phyloP scores from a whole-genome alignment of 129 eudicot genomes.

The Cynara cardunculus region DNA sequence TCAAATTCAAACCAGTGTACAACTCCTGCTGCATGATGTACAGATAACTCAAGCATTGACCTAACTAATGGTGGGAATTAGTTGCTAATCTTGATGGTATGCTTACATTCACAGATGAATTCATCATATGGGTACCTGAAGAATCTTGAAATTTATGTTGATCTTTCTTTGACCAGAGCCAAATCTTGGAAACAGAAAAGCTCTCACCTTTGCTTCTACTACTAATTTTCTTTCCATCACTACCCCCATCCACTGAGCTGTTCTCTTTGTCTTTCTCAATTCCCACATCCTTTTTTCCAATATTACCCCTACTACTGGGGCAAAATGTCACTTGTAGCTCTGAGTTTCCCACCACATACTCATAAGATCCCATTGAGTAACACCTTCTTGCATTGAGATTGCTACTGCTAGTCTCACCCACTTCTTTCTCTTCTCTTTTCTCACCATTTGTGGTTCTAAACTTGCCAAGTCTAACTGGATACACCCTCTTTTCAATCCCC shows the following conservation, averaged over 20 bases:
- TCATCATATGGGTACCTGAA: slow-evolving; percentile 34
- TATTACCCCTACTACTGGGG: slow-evolving; percentile 35
- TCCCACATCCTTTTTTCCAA: slow-evolving; percentile 33
- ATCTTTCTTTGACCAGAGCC: slow-evolving; percentile 95
- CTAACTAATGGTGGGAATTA: slow-evolving; percentile 16
- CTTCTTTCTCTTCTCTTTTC: slow-evolving; percentile 33
- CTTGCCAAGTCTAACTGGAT: slow-evolving; percentile 89
- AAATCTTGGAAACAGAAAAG: slow-evolving; percentile 93
- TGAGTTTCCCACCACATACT: slow-evolving; percentile 82
- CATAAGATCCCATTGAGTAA: slow-evolving; percentile 93
- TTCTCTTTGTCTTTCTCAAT: slow-evolving; percentile 48
- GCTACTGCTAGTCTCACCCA: slow-evolving; percentile 76
- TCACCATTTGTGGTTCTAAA: slow-evolving; percentile 55
- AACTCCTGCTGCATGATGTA: slow-evolving; percentile 21
- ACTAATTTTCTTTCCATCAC: slow-evolving; percentile 65
- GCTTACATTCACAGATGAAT: slow-evolving; percentile 44
- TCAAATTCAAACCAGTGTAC: slow-evolving; percentile 26
- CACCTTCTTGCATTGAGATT: slow-evolving; percentile 94
- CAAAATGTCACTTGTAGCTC: slow-evolving; percentile 71
- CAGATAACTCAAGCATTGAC: slow-evolving; percentile 13
- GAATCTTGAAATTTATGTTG: slow-evolving; percentile 52
- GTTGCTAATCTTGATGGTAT: slow-evolving; percentile 39
- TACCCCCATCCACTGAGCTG: slow-evolving; percentile 40
- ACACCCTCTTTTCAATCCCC: slow-evolving; percentile 59
- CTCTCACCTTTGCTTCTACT: slow-evolving; percentile 86